Percentiles rank a stretch among this genome's conserved stretches.
These are phyloP conservation scores for Daldinia grandis DNA, from an alignment of 495 filamentous ascomycete species.

Conservation along the genomic window DNA sequence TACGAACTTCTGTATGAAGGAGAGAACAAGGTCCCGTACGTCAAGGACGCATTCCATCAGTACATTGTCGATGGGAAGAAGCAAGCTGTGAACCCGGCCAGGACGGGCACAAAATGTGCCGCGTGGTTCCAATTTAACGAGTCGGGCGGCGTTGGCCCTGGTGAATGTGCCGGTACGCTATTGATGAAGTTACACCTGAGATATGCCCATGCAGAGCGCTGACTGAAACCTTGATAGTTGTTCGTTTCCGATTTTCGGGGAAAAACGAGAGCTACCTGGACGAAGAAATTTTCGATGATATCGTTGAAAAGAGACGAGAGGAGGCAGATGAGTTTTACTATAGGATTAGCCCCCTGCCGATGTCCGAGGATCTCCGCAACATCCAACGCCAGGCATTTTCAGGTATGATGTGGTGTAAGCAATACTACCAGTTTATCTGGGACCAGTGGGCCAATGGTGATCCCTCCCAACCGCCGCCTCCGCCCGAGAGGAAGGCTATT, in stretches of 20 bases:
- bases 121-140: constrained; percentile 95
- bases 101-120: constrained; percentile 85
- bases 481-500: constrained; percentile 77
- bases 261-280: constrained; percentile 80
- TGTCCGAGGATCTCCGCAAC: constrained; percentile 93
- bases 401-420: constrained; percentile 98
- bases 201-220: background rate
- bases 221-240: constrained; percentile 60
- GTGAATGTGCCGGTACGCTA: constrained; percentile 76
- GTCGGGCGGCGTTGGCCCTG: constrained; percentile 82
- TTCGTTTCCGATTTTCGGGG: constrained; percentile 86
- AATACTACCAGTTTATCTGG: constrained; percentile 96
- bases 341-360: constrained; percentile 89
- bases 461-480: constrained; percentile 78
- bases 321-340: constrained; percentile 98
- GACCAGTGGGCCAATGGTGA: constrained; percentile 94
- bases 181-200: too few relatives aligned
- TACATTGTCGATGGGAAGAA: constrained; percentile 85
- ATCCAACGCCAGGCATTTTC: constrained; percentile 94
- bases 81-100: constrained; percentile 79
- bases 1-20: constrained; percentile 76
- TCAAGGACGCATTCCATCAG: constrained; percentile 95
- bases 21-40: constrained; percentile 80
- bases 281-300: constrained; percentile 90
- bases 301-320: constrained; percentile 81